Conservation (phyloP, 2,329 filamentous ascomycete genomes). For the Orbilia brochopaga region DNA sequence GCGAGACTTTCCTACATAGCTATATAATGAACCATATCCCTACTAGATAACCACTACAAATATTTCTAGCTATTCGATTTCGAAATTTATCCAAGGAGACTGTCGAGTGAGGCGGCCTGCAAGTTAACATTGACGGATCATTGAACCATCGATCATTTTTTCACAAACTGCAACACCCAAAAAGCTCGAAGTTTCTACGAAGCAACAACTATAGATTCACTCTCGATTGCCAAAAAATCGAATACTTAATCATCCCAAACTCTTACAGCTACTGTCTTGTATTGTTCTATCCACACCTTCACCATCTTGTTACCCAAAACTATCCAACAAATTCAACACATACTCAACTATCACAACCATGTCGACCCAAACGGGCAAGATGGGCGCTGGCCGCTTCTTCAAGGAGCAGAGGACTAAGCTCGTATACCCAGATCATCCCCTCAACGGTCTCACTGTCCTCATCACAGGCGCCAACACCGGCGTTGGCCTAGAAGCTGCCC, state of each 20-base stretch:
- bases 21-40: neutral
- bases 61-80: neutral
- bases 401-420: slow-evolving; percentile 29
- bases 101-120: no score
- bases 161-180: no score
- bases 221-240: no score
- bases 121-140: no score
- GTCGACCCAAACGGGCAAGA: slow-evolving; percentile 36
- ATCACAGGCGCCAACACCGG: slow-evolving; percentile 61
- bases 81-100: no score
- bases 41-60: slow-evolving; percentile 16
- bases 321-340: slow-evolving; percentile 24
- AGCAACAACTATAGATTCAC: no score
- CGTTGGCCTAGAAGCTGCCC: slow-evolving; percentile 59
- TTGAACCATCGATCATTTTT: no score
- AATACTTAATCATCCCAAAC: no score
- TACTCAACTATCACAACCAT: slow-evolving; percentile 1
- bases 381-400: slow-evolving; percentile 21
- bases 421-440: slow-evolving; percentile 17
- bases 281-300: no score
- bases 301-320: slow-evolving; percentile 8
- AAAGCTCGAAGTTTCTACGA: no score
- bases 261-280: no score
- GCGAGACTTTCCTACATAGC: neutral
- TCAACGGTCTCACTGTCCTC: slow-evolving; percentile 55